A percentile compares a stretch with the other conserved stretches of the same genome.
Evolutionary conservation across 2,329 filamentous ascomycete species (phyloP).

Genomic region (Pseudogymnoascus sp.): DNA sequence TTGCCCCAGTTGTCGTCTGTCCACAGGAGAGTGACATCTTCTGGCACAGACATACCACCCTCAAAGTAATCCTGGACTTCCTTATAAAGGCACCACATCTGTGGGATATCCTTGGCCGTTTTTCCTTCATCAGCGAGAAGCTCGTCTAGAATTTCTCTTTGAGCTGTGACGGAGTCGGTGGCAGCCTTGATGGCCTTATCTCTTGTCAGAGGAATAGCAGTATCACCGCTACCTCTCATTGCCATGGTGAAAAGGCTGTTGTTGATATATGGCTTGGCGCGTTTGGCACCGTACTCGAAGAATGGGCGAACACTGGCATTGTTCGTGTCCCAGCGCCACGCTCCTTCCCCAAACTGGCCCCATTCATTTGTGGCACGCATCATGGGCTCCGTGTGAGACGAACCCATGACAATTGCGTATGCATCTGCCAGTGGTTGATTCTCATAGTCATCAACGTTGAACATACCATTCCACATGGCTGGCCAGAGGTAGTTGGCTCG

Average conservation of each 20-base stretch:
- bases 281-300: constrained; percentile 58
- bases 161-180: constrained; percentile 51
- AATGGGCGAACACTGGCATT: constrained; percentile 61
- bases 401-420: constrained; percentile 67
- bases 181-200: constrained; percentile 49
- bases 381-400: constrained; percentile 68
- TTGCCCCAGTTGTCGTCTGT: constrained; percentile 64
- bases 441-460: constrained; percentile 61
- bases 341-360: constrained; percentile 42
- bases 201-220: constrained; percentile 48
- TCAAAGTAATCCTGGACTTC: constrained; percentile 64
- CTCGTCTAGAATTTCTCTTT: constrained; percentile 50
- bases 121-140: constrained; percentile 39
- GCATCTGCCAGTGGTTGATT: constrained; percentile 65
- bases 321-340: constrained; percentile 65
- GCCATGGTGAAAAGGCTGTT: constrained; percentile 58
- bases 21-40: constrained; percentile 62
- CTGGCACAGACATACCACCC: constrained; percentile 53
- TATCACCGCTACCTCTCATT: constrained; percentile 66
- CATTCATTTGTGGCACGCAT: constrained; percentile 54
- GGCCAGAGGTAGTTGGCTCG: constrained; percentile 73
- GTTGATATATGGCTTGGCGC: constrained; percentile 58
- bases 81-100: constrained; percentile 68
- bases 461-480: constrained; percentile 63
- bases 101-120: constrained; percentile 44